Conservation (phyloP, 768 basidiomycete species). For the Gyrodon lividus region DNA sequence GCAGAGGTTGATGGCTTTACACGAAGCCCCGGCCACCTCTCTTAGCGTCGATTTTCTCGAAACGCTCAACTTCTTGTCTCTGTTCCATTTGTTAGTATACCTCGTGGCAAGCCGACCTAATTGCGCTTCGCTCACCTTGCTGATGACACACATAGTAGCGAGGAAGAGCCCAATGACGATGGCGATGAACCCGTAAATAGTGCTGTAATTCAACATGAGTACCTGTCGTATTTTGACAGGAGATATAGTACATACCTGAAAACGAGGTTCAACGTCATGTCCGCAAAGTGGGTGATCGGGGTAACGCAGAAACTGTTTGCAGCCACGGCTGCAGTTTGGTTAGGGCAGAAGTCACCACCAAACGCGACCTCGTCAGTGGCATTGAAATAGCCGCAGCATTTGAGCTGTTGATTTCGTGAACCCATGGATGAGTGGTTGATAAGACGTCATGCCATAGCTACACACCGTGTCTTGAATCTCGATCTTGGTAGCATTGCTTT, state of each 20-base stretch:
- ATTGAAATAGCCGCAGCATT: conserved; percentile 86
- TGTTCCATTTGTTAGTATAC: conserved; percentile 31
- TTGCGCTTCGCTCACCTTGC: conserved; percentile 46
- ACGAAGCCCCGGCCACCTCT: conserved; percentile 87
- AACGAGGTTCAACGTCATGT: conserved; percentile 71
- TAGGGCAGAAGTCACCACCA: conserved; percentile 61
- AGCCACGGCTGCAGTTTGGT: conserved; percentile 36
- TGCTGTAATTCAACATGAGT: conserved; percentile 32
- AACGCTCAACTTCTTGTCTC: conserved; percentile 79
- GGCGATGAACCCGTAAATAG: conserved; percentile 82
- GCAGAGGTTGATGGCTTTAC: conserved; percentile 34
- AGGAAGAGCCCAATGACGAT: conserved; percentile 74
- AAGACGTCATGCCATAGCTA: background rate
- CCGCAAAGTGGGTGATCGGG: conserved; percentile 65
- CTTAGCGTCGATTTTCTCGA: conserved; percentile 88
- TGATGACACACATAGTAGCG: conserved; percentile 83
- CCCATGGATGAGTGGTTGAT: background rate
- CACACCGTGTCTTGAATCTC: conserved; percentile 72
- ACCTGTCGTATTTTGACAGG: background rate
- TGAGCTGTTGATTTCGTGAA: conserved; percentile 46
- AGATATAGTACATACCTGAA: conserved; percentile 83
- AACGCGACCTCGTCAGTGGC: conserved; percentile 57
- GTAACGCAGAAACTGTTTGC: conserved; percentile 64
- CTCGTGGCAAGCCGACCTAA: background rate
- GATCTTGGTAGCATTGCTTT: conserved; percentile 46